Evolutionary conservation across 1,139 yeast genomes (phyloP), one percentile per base, ranked within the genome.

Genomic region (Hyphopichia buzzinii): DNA sequence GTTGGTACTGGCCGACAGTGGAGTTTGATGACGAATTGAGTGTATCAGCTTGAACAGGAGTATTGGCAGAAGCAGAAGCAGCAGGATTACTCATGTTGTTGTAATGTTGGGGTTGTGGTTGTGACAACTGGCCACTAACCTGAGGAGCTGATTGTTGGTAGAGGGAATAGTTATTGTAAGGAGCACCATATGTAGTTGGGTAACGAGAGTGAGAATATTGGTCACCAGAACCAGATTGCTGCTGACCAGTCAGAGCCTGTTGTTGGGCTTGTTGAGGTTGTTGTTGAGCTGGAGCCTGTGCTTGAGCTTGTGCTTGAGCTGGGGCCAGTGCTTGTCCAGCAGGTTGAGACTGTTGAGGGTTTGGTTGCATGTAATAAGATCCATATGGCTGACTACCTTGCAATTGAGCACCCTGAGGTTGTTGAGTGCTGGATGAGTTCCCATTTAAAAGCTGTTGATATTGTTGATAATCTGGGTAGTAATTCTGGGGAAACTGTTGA

Each of bases 1-100:
- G 77, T 47, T 71, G 77, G 47, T 64, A 67, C 44, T 71, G 77
- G 19, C 77, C 76, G 32, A 70, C 72, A 12, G 64, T 53, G 17
- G 72, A 64, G 42, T 54, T 59, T 23, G 56, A 49, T n/a, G 54
- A 35, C n/a, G 48, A 38, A 28, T 46, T 50, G 23, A 48, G 54
- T 39, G 54, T 54, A 48, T 44, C 62, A 7, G 30, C 15, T 36
- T 39, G 64, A 44, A 42, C 40, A 14, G 52, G 55, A 8, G 54
- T 43, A 17, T 17, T 31, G 15, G 23, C 15, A 14, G 30, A 19
- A 8, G 30, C 25, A 19, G 27, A 29, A 11, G 36, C 26, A 12
- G 39, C 21, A 17, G 40, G 29, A n/a, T 30, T 25, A 15, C 31
- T 11, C 14, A 24, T 13, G 17, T 22, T 41, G 34, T 40, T 43